These are phyloP conservation scores for Lachnum nothofagi DNA, from an alignment of 2,329 filamentous ascomycete genomes.

Conservation along the genomic window DNA sequence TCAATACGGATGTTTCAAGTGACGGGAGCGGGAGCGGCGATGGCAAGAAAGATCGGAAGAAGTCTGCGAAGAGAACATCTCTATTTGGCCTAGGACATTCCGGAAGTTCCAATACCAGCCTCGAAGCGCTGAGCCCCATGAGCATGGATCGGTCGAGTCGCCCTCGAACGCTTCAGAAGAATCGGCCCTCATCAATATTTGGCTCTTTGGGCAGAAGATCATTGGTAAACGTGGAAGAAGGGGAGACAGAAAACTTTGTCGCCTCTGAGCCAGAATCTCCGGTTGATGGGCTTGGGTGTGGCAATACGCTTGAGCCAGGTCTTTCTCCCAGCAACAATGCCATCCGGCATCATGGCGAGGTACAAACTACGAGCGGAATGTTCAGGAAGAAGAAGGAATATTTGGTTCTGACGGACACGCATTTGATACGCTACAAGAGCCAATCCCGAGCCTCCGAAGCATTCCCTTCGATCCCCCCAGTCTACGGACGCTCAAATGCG, in stretches of 20 bases:
- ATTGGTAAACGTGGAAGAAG: slow-evolving; percentile 25
- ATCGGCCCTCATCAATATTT: slow-evolving; percentile 31
- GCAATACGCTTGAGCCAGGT: slow-evolving; percentile 8
- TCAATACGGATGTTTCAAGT: slow-evolving; percentile 24
- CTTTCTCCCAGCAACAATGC: slow-evolving; percentile 28
- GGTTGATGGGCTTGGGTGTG: slow-evolving; percentile 14
- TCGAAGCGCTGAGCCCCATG: slow-evolving; percentile 23
- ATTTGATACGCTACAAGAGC: slow-evolving; percentile 64
- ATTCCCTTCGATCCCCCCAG: slow-evolving; percentile 50
- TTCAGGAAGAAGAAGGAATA: slow-evolving; percentile 70
- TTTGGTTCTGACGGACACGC: slow-evolving; percentile 63
- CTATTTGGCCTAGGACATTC: slow-evolving; percentile 26
- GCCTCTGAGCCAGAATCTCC: slow-evolving; percentile 25
- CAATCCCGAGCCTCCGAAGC: slow-evolving; percentile 60
- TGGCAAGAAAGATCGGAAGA: slow-evolving; percentile 29
- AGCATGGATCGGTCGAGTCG: slow-evolving; percentile 20
- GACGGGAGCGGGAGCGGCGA: slow-evolving; percentile 8
- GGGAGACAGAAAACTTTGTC: slow-evolving; percentile 20
- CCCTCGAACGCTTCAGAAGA: slow-evolving; percentile 29
- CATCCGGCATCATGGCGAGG: slow-evolving; percentile 63
- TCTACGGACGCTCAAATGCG: slow-evolving; percentile 36
- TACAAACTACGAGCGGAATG: slow-evolving; percentile 64
- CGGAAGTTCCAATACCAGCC: slow-evolving; percentile 16
- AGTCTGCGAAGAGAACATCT: slow-evolving; percentile 25
- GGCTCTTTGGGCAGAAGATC: slow-evolving; percentile 33